These are phyloP conservation scores for Lagerstroemia speciosa DNA, from an alignment of 345 rosid species.

Conservation along the genomic window DNA sequence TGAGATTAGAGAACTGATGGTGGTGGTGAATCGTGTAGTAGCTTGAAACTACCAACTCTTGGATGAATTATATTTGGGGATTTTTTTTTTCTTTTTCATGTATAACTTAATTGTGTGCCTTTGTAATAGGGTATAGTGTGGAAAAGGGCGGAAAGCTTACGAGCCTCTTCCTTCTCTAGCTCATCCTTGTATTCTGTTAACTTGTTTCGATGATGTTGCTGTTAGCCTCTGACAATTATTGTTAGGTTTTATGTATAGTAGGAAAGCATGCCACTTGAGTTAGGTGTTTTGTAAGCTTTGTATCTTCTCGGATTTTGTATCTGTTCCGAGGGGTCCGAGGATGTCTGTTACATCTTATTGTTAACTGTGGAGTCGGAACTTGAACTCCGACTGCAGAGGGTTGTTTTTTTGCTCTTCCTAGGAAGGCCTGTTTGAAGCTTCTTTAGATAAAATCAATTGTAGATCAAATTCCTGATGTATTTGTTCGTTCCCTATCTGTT, in stretches of 20 bases:
- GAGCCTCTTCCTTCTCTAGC: background rate
- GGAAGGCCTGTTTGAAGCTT: no score
- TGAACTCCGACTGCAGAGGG: no score
- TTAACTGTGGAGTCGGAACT: no score
- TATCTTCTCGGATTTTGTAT: background rate
- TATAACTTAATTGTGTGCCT: background rate
- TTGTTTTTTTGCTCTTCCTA: no score
- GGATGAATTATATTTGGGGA: background rate
- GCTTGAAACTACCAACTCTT: constrained; percentile 16
- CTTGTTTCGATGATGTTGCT: background rate
- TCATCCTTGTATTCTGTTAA: background rate
- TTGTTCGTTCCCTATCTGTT: no score
- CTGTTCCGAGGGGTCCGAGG: background rate
- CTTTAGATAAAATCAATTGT: no score
- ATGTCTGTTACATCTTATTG: background rate
- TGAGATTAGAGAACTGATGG: constrained; percentile 21
- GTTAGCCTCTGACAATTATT: background rate
- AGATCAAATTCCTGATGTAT: no score
- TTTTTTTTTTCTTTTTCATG: background rate
- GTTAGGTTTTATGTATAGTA: background rate
- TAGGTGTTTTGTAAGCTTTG: background rate
- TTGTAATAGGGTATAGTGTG: background rate
- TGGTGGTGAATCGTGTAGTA: constrained; percentile 25
- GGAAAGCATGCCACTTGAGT: background rate
- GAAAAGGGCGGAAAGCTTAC: background rate